Conservation (phyloP, 2,329 filamentous ascomycete genomes). For the Peltaster fructicola region DNA sequence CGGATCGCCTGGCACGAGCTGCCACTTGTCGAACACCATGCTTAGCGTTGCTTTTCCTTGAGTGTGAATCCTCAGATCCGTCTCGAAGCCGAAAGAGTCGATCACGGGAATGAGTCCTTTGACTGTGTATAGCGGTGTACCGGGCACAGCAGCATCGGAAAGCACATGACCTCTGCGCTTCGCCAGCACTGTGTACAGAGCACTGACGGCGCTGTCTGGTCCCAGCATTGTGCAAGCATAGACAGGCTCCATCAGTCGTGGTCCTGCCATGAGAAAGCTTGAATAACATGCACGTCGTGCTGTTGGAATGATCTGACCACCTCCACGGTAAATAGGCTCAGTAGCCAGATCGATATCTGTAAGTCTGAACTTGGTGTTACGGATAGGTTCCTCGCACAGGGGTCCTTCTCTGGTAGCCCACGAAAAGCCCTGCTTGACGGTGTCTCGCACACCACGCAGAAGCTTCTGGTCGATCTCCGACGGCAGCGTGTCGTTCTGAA, state of each 20-base stretch:
- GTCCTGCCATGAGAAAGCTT: constrained; percentile 91
- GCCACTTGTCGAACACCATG: constrained; percentile 91
- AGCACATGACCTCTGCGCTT: constrained; percentile 81
- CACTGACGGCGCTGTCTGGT: constrained; percentile 71
- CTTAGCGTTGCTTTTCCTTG: constrained; percentile 82
- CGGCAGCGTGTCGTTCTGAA: constrained; percentile 90
- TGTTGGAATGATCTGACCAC: constrained; percentile 94
- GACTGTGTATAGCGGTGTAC: constrained; percentile 83
- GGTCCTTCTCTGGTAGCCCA: constrained; percentile 94
- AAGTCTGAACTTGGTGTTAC: constrained; percentile 93
- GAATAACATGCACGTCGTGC: constrained; percentile 84
- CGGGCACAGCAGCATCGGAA: constrained; percentile 82
- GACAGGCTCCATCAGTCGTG: constrained; percentile 89
- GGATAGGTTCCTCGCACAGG: constrained; percentile 94
- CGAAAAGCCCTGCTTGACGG: constrained; percentile 86
- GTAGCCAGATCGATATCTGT: constrained; percentile 75
- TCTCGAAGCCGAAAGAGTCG: constrained; percentile 95
- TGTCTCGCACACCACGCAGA: constrained; percentile 72
- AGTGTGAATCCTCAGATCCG: constrained; percentile 87
- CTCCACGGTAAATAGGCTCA: constrained; percentile 86
- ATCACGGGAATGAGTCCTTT: constrained; percentile 87
- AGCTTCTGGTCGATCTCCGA: constrained; percentile 89
- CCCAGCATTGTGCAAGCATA: constrained; percentile 89
- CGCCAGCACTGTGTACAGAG: constrained; percentile 81
- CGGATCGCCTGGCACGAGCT: constrained; percentile 85